Base-by-base conservation (phyloP, 1,139 yeast genomes). In the Eremothecium coryli region DNA sequence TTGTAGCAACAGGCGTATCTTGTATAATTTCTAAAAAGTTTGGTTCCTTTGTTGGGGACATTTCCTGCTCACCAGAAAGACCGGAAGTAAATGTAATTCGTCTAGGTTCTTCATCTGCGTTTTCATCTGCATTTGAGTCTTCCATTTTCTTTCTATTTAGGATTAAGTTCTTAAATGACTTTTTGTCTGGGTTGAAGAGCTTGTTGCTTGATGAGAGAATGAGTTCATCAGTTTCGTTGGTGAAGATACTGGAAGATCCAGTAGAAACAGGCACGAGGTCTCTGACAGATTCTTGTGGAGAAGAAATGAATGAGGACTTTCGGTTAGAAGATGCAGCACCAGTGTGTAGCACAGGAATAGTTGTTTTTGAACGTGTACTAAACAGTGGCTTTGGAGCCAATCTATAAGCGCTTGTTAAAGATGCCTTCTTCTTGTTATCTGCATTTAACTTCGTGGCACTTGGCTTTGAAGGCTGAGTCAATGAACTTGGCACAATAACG, bases 321-420 rank as follows among this genome's bases (percentile, higher is more conserved):
- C 27, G 18, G 14, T 27, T 30, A 18, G 21, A 10, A 18, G 20
- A 13, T n/a, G 23, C 14, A 25, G 29, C 31, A 11, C 35, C 41
- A 20, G 35, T 23, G 18, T 34, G 37, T 10, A 36, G 23, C 9
- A 32, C 26, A 2, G 38, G 35, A 16, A 33, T 33, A 18, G 27
- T 26, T n/a, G 39, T 28, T 24, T 34, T 23, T 18, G 32, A 36
- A 21, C 36, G 39, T 10, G 54, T 50, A 27, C 49, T 44, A 41
- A 61, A 61, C 30, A 62, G 42, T 4, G 65, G 61, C 27, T 53
- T 61, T 38, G 68, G 66, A 3, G 56, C 58, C 26, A 79, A 60
- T 52, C 74, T 72, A 46, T 79, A 79, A 1, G 82, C 81, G 18
- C 77, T 69, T 4, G 76, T 66, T 33, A 80, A 60, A 18, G 74